phyloP scores from a whole-genome alignment of 768 basidiomycete species.

The Lentinula sp. region DNA sequence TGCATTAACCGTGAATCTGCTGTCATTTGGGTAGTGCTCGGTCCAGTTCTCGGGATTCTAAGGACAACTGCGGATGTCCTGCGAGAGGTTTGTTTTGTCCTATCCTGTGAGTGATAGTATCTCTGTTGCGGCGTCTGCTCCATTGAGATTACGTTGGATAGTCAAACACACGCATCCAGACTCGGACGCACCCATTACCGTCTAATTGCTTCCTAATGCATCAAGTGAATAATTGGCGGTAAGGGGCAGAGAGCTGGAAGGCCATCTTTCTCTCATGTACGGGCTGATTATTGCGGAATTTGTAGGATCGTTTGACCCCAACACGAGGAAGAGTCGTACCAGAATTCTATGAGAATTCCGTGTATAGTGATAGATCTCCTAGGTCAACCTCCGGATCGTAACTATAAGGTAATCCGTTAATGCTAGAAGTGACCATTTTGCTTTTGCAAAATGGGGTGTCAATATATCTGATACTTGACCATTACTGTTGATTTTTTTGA shows the following conservation, averaged over 20 bases:
- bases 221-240: slow-evolving; percentile 21
- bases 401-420: slow-evolving; percentile 15
- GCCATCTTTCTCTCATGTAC: slow-evolving; percentile 26
- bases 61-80: slow-evolving; percentile 27
- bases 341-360: slow-evolving; percentile 16
- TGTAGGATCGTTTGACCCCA: slow-evolving; percentile 24
- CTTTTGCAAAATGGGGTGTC: no score
- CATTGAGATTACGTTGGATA: slow-evolving; percentile 8
- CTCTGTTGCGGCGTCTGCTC: neutral
- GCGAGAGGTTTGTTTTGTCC: slow-evolving; percentile 23
- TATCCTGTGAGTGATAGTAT: slow-evolving; percentile 21
- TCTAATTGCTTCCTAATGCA: slow-evolving; percentile 28
- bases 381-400: slow-evolving; percentile 30
- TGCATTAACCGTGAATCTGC: slow-evolving; percentile 34
- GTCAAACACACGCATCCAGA: slow-evolving; percentile 36
- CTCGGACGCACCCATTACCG: slow-evolving; percentile 31
- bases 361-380: slow-evolving; percentile 29
- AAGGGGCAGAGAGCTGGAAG: slow-evolving; percentile 18
- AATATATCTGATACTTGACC: no score
- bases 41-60: slow-evolving; percentile 21
- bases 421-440: no score
- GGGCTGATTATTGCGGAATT: slow-evolving; percentile 19
- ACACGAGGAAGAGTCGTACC: slow-evolving; percentile 26
- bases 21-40: slow-evolving; percentile 29
- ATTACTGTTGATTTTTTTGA: no score